Percentiles rank a stretch among this genome's conserved stretches.
These are phyloP conservation scores for Colletotrichum graminicola DNA, from an alignment of 2,329 filamentous ascomycete species.

Conservation along the genomic window DNA sequence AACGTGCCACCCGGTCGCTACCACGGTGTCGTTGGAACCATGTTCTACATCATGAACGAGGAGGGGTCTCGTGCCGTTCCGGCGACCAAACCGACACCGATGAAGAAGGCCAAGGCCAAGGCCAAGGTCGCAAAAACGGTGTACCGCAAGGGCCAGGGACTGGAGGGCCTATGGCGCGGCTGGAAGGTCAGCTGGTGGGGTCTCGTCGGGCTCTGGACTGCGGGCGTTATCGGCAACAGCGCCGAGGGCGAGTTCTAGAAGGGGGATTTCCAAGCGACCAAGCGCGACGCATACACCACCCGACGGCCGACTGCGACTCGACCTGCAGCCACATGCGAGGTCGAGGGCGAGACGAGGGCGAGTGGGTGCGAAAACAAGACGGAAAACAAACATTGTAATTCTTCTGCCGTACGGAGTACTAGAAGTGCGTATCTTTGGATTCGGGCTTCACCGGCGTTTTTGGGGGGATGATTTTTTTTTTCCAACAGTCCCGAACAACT, in stretches of 20 bases:
- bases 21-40: constrained; percentile 88
- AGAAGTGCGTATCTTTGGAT: constrained; percentile 34
- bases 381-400: constrained; percentile 5
- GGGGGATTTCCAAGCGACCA: constrained; percentile 15
- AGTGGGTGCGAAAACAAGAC: neutral
- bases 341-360: constrained; percentile 13
- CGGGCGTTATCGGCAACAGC: constrained; percentile 71
- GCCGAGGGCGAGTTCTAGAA: constrained; percentile 71
- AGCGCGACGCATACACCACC: neutral
- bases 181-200: constrained; percentile 87
- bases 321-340: neutral
- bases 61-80: constrained; percentile 75
- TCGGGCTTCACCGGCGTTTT: constrained; percentile 18
- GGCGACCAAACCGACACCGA: constrained; percentile 48
- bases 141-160: constrained; percentile 73
- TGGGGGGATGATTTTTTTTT: constrained; percentile 14
- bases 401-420: constrained; percentile 34
- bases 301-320: constrained; percentile 9
- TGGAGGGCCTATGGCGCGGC: constrained; percentile 77
- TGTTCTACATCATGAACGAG: constrained; percentile 86
- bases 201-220: constrained; percentile 79
- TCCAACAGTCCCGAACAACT: constrained; percentile 34
- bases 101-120: constrained; percentile 50
- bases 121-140: constrained; percentile 56
- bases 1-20: constrained; percentile 87